Base-by-base conservation (phyloP, 2,329 filamentous ascomycete genomes). In the Neonectria neomacrospora region DNA sequence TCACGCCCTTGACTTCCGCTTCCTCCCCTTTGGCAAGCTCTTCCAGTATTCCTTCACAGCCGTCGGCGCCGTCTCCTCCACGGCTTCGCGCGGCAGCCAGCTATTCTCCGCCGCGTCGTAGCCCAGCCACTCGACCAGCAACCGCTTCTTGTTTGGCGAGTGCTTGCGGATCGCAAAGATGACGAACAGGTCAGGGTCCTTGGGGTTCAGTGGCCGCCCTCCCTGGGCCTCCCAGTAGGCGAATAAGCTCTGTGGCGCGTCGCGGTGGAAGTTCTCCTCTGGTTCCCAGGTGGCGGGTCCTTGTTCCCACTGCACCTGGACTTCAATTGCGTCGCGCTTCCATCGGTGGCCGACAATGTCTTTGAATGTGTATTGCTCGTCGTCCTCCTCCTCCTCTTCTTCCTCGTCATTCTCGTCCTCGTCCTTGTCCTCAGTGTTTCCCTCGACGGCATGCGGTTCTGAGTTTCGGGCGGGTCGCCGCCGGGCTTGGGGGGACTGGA, bases 71-170 rank as follows among this genome's bases (percentile, higher is more conserved):
- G 73, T 70, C 58, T 73, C 64, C 41, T 75, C 64, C 0, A 80
- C 67, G 3, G 51, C 61, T 1, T 51, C 48, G 6, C 68, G 64
- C 2, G 71, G 61, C 61, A 77, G 68, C 78, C 78, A 80, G 2
- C 74, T 73, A 5, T 62, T 69, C 1, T 78, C 74, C 10, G 64
- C 54, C 9, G 67, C 58, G 3, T 69, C 69, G 42, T 74, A 79
- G 11, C 78, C 78, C 5, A 78, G 60, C 78, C 78, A 80, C 62
- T 80, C 78, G 1, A 80, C 76, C 9, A 73, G 62, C 30, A 79
- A 63, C 20, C 68, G 67, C 42, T 70, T 71, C 54, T 69, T 71
- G 6, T 73, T 67, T 16, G 65, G 67, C 11, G 68, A 72, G 58
- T 79, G 78, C 32, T 73, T 73, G 26, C 71, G 73, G 37, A 80